Conservation (phyloP, 176 grass and related monocot species). For the Tillandsia fasciculata region DNA sequence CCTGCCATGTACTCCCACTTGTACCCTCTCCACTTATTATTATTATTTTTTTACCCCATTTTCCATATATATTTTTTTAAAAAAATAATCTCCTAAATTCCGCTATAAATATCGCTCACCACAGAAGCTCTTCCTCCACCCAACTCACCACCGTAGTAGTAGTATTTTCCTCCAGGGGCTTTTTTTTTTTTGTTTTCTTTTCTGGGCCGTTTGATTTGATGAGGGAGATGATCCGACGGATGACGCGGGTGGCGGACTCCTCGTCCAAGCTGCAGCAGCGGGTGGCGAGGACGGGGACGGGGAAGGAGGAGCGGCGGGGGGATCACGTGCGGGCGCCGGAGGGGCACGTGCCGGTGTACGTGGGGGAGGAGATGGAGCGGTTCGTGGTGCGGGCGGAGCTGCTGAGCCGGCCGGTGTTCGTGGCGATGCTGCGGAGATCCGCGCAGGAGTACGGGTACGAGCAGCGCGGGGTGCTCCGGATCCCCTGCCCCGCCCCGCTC, state of each 20-base stretch:
- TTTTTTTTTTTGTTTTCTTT: neutral
- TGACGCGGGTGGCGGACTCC: conserved; percentile 52
- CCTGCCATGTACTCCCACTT: conserved; percentile 44
- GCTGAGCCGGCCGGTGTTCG: conserved; percentile 48
- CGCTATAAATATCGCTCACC: conserved; percentile 17
- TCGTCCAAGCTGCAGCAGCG: neutral
- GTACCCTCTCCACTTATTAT: conserved; percentile 18
- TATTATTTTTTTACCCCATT: neutral
- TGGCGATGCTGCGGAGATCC: conserved; percentile 44
- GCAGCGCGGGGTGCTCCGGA: conserved; percentile 63
- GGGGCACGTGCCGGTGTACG: conserved; percentile 70
- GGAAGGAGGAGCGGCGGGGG: neutral
- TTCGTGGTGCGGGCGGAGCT: conserved; percentile 61
- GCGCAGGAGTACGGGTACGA: conserved; percentile 76
- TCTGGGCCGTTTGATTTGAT: conserved; percentile 7
- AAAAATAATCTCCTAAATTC: neutral
- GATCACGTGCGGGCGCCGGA: conserved; percentile 24
- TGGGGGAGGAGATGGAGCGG: conserved; percentile 51
- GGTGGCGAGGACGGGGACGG: neutral
- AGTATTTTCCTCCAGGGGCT: neutral
- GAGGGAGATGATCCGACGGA: conserved; percentile 58
- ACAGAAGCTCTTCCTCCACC: too few species aligned
- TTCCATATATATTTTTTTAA: neutral
- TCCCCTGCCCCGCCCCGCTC: conserved; percentile 40
- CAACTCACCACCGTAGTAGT: too few species aligned